Base-by-base conservation (phyloP, 345 rosid genomes). In the Aethionema arabicum region DNA sequence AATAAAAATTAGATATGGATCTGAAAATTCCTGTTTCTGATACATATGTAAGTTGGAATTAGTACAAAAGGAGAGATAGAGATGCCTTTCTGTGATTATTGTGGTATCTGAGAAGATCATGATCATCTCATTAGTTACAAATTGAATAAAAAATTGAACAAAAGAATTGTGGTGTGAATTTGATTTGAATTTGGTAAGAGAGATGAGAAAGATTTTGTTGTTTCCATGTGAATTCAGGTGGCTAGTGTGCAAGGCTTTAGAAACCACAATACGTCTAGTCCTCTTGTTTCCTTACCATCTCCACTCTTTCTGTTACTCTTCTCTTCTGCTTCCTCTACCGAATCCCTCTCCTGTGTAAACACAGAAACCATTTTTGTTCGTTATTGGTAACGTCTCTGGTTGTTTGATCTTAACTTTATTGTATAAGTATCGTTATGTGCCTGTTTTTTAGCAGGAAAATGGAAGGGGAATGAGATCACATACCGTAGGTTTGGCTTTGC, bases 241-340 rank as follows among this genome's bases (percentile, higher is more conserved):
- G 72, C 79, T 31, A 80, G 63, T 46, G 96, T 74, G 85, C 97
- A 93, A 66, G 99, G 99, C 81, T 93, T 90, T 66, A 90, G 68
- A 77, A 93, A 84, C 97, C 99, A 93, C 53, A 90, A 87, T 54
- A 93, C 82, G 56, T 87, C 90, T 52, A 84, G 73, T 4, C 78
- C 76, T 51, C 67, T 85, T 31, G 77, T 74, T 71, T 81, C 88
- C 50, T 71, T 79, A 69, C 81, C 76, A 51, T 79, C 83, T 11
- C 50, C 73, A 49, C 66, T 50, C 31, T 84, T 65, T 15, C 64
- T 67, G 15, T 27, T 70, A 27, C 35, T 60, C 32, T 68, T 74
- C 58, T 74, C 80, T 11, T 60, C 77, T 3, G 36, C 73, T 16
- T 53, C 63, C 16, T 66, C 81, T 61, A 82, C 82, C 42, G 77